Conservation (phyloP, 495 filamentous ascomycete genomes). For the Hypoxylon intermedium region DNA sequence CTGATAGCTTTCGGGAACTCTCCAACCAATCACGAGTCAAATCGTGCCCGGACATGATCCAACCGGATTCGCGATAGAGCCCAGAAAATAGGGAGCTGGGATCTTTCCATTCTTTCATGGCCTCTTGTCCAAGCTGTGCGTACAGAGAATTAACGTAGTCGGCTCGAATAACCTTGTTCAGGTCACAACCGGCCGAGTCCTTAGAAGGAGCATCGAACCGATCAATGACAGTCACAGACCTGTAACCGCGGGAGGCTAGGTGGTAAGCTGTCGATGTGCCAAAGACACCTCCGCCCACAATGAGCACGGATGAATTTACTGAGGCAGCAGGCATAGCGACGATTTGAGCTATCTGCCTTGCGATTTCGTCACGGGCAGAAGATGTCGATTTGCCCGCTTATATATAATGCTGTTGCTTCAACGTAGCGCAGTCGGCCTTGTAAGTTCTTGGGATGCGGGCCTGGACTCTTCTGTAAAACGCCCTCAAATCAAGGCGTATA, state of each 20-base stretch:
- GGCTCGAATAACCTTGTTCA: constrained; percentile 66
- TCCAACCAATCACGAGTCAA: constrained; percentile 20
- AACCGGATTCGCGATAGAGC: constrained; percentile 9
- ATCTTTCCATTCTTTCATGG: constrained; percentile 55
- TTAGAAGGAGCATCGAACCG: constrained; percentile 48
- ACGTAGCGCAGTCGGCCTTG: not conserved
- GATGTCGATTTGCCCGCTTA: not conserved
- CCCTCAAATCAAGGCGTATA: not conserved
- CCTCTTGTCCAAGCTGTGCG: constrained; percentile 57
- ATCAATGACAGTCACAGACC: constrained; percentile 60
- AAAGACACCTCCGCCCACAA: constrained; percentile 65
- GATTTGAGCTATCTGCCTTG: too few relatives aligned
- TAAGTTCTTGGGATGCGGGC: not conserved
- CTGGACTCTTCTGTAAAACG: too few relatives aligned
- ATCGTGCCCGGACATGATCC: constrained; percentile 1
- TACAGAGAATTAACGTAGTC: constrained; percentile 65
- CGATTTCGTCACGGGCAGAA: not conserved
- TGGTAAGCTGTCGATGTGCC: constrained; percentile 63
- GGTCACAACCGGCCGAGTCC: constrained; percentile 60
- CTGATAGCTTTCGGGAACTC: constrained; percentile 37
- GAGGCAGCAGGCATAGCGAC: not conserved
- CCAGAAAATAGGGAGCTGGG: not conserved
- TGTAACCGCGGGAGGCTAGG: constrained; percentile 53
- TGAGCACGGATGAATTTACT: constrained; percentile 49
- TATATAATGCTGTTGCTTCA: not conserved